phyloP scores from a whole-genome alignment of 306 rosid genomes.

The Carpinus fangiana region DNA sequence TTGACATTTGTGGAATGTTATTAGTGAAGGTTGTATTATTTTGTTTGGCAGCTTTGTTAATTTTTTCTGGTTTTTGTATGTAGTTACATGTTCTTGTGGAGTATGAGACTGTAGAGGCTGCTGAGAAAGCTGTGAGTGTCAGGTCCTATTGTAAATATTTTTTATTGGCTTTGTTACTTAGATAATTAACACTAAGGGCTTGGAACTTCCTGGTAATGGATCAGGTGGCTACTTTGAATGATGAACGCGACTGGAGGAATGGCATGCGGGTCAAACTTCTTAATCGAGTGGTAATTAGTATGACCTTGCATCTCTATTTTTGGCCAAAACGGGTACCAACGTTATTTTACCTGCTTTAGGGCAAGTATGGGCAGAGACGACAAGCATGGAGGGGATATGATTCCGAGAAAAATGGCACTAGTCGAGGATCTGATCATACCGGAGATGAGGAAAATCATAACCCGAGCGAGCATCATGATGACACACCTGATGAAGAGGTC shows the following conservation, averaged over 20 bases:
- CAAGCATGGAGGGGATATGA: constrained; percentile 65
- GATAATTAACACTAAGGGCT: constrained; percentile 16
- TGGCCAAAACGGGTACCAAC: constrained; percentile 23
- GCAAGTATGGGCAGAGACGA: constrained; percentile 64
- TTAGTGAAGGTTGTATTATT: no score
- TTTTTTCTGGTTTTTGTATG: neutral
- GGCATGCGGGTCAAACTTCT: constrained; percentile 93
- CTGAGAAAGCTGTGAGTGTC: constrained; percentile 89
- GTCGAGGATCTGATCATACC: constrained; percentile 48
- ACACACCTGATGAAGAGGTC: constrained; percentile 72
- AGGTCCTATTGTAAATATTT: constrained; percentile 17
- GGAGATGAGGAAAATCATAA: constrained; percentile 66
- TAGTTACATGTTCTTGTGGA: constrained; percentile 92
- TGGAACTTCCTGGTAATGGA: constrained; percentile 15
- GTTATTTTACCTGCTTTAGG: constrained; percentile 44
- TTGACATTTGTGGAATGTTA: no score
- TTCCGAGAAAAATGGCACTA: constrained; percentile 58
- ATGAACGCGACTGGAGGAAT: constrained; percentile 91
- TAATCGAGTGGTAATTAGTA: constrained; percentile 55
- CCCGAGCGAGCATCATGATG: constrained; percentile 62
- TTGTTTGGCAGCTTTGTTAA: neutral
- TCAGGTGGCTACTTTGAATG: constrained; percentile 75
- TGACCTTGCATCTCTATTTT: constrained; percentile 4
- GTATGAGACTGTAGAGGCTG: constrained; percentile 83
- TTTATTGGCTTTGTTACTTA: constrained; percentile 12